Evolutionary conservation across 1,284 basidiomycete species (phyloP).

Genomic region (Pisolithus thermaeus): DNA sequence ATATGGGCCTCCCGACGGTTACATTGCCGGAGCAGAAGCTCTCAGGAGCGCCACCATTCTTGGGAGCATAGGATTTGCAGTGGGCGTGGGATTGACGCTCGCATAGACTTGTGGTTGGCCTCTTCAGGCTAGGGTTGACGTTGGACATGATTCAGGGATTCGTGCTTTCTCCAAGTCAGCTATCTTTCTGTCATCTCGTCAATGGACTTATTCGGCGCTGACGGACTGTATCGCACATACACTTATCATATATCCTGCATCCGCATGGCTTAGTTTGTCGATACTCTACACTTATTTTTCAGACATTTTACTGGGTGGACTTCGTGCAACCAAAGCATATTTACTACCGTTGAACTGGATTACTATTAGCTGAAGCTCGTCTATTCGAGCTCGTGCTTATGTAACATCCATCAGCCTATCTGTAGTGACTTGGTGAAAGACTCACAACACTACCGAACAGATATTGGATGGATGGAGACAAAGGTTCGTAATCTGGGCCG

Average conservation of each 20-base stretch:
- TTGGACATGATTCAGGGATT: conserved; percentile 13
- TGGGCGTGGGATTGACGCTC: conserved; percentile 45
- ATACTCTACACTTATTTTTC: conserved; percentile 19
- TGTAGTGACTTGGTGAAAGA: no score
- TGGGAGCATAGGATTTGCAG: conserved; percentile 35
- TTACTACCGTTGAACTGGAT: conserved; percentile 24
- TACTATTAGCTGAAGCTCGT: no score
- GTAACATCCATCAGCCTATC: no score
- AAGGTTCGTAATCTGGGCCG: conserved; percentile 28
- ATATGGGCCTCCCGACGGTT: conserved; percentile 60
- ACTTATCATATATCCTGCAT: conserved; percentile 16
- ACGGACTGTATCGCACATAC: conserved; percentile 18
- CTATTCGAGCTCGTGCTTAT: no score
- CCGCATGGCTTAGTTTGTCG: conserved; percentile 21
- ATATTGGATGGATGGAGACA: conserved; percentile 31
- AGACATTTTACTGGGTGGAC: conserved; percentile 9
- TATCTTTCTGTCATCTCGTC: conserved; percentile 8
- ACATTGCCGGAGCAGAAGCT: conserved; percentile 50
- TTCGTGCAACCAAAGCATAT: conserved; percentile 22
- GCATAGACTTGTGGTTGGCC: conserved; percentile 27
- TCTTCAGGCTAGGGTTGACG: conserved; percentile 6
- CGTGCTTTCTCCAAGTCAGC: conserved; percentile 4
- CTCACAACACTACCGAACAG: conserved; percentile 31
- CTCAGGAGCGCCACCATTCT: conserved; percentile 29
- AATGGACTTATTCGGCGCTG: conserved; percentile 4